phyloP scores from a whole-genome alignment of 352 stramenopile species.

The Pythium vanterpoolii region DNA sequence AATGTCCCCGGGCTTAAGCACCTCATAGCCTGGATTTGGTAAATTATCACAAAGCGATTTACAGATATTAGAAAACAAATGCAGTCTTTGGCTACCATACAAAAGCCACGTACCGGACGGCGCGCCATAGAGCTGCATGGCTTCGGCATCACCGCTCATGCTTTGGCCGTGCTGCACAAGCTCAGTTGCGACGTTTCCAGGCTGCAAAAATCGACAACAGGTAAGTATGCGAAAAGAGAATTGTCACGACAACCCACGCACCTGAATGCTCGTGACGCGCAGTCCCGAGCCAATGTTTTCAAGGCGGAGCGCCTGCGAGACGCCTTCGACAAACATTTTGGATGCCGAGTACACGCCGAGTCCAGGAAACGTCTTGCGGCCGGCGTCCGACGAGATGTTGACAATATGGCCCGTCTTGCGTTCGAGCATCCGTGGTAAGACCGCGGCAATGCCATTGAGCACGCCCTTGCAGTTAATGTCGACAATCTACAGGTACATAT shows the following conservation, averaged over 20 bases:
- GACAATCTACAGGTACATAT: constrained; percentile 46
- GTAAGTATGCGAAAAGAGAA: background rate
- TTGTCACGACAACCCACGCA: background rate
- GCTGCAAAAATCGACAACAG: constrained; percentile 31
- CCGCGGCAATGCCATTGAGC: constrained; percentile 83
- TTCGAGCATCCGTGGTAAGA: constrained; percentile 70
- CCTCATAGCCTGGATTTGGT: constrained; percentile 42
- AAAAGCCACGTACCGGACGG: constrained; percentile 38
- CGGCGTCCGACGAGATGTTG: constrained; percentile 86
- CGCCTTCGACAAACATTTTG: constrained; percentile 91
- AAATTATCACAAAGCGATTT: background rate
- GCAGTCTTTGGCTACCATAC: constrained; percentile 1
- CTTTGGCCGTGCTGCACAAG: constrained; percentile 83
- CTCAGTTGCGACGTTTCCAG: constrained; percentile 90
- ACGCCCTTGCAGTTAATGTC: constrained; percentile 94
- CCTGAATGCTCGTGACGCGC: constrained; percentile 84
- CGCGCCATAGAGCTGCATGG: constrained; percentile 65
- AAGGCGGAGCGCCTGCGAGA: constrained; percentile 71
- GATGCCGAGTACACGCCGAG: constrained; percentile 88
- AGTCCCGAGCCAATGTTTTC: constrained; percentile 86
- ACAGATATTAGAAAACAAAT: too few relatives aligned
- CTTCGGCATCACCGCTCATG: constrained; percentile 69
- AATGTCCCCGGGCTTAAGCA: constrained; percentile 85
- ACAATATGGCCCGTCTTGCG: constrained; percentile 80
- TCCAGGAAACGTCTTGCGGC: constrained; percentile 77